phyloP scores from a whole-genome alignment of 2,329 filamentous ascomycete genomes.

The Alternaria infectoria region DNA sequence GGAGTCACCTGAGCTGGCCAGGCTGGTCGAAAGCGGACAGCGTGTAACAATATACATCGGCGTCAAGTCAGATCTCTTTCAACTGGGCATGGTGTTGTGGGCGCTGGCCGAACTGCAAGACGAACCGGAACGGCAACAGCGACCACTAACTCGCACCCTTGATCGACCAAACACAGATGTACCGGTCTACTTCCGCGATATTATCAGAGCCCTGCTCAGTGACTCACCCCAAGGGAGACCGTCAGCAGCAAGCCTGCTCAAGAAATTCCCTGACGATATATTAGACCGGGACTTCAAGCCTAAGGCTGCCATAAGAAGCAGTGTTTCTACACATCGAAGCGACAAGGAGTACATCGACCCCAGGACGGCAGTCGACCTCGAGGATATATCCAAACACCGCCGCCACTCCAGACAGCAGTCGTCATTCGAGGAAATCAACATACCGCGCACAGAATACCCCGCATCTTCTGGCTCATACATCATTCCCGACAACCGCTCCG shows the following conservation, averaged over 20 bases:
- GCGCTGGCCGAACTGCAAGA: constrained; percentile 85
- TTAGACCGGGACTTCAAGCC: constrained; percentile 20
- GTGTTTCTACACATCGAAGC: constrained; percentile 50
- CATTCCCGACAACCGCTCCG: constrained; percentile 32
- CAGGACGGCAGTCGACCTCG: constrained; percentile 50
- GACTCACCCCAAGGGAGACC: constrained; percentile 73
- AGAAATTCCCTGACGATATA: constrained; percentile 36
- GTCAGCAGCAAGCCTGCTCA: constrained; percentile 74
- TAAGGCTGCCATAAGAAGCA: constrained; percentile 34
- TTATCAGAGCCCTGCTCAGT: constrained; percentile 79
- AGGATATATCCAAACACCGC: constrained; percentile 50
- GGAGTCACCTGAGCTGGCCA: constrained; percentile 91
- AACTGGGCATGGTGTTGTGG: constrained; percentile 97
- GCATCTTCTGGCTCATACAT: constrained; percentile 55
- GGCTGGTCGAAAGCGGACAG: constrained; percentile 85
- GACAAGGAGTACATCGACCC: constrained; percentile 58
- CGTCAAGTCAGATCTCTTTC: constrained; percentile 94
- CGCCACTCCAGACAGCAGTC: constrained; percentile 34
- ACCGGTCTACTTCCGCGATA: constrained; percentile 77
- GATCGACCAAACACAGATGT: constrained; percentile 55
- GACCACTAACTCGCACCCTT: constrained; percentile 62
- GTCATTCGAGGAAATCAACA: constrained; percentile 40
- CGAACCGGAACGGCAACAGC: constrained; percentile 80
- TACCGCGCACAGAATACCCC: constrained; percentile 53
- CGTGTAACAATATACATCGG: constrained; percentile 97